Evolutionary conservation across 768 basidiomycete species (phyloP).

Genomic region (Leccinum subgranulosum): DNA sequence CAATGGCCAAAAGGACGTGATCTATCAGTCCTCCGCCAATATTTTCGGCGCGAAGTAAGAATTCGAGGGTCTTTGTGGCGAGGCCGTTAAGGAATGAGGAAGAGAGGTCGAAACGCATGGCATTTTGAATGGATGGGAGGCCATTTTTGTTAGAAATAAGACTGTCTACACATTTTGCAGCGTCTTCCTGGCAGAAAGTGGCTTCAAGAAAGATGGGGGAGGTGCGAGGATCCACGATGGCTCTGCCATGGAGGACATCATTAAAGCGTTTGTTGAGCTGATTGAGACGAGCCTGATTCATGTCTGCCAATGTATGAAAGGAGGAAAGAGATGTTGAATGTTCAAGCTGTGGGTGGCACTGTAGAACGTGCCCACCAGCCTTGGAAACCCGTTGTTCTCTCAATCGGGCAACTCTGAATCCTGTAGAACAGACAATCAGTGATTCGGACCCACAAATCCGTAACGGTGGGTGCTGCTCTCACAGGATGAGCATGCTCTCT

Average conservation of each 20-base stretch:
- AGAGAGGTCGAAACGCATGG: slow-evolving; percentile 42
- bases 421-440: too few relatives aligned
- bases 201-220: slow-evolving; percentile 45
- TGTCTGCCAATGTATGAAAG: not conserved
- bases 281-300: slow-evolving; percentile 15
- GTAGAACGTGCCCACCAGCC: not conserved
- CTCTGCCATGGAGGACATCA: slow-evolving; percentile 31
- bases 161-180: slow-evolving; percentile 35
- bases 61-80: slow-evolving; percentile 36
- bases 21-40: slow-evolving; percentile 45
- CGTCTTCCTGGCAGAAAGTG: slow-evolving; percentile 39
- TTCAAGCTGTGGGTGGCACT: not conserved
- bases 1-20: slow-evolving; percentile 41
- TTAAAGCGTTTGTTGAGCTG: slow-evolving; percentile 37
- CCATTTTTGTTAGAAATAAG: slow-evolving; percentile 38
- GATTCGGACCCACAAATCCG: not conserved
- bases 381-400: not conserved
- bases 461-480: too few relatives aligned
- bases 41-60: slow-evolving; percentile 36
- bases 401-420: not conserved
- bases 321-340: not conserved
- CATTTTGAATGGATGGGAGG: slow-evolving; percentile 36
- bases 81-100: slow-evolving; percentile 42
- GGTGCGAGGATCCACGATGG: slow-evolving; percentile 19
- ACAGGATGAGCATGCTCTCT: not conserved